Evolutionary conservation across 2,329 filamentous ascomycete genomes (phyloP).

Genomic region (Alternaria ventricosa): DNA sequence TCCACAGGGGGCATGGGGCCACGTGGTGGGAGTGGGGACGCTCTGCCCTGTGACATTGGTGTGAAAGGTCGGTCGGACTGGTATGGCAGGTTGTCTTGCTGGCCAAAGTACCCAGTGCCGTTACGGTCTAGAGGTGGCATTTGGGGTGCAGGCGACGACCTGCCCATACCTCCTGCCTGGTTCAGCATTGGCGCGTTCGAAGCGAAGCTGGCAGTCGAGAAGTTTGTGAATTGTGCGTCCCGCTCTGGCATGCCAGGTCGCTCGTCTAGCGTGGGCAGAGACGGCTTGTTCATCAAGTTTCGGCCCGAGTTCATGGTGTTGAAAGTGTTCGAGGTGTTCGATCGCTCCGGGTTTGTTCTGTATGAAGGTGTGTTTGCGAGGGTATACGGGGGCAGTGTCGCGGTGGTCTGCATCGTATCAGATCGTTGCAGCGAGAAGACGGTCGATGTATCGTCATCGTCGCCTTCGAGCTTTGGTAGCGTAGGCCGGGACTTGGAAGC

Average conservation of each 20-base stretch:
- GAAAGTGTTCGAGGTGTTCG: constrained; percentile 63
- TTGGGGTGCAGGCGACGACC: constrained; percentile 36
- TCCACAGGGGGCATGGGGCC: constrained; percentile 40
- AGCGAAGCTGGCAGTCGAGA: constrained; percentile 63
- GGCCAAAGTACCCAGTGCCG: constrained; percentile 35
- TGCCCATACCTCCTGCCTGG: constrained; percentile 67
- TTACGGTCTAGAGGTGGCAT: constrained; percentile 39
- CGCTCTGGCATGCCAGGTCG: constrained; percentile 47
- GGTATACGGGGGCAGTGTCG: constrained; percentile 55
- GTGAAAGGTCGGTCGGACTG: constrained; percentile 37
- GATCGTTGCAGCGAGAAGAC: constrained; percentile 45
- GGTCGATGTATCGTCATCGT: constrained; percentile 50
- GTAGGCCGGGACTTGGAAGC: constrained; percentile 45
- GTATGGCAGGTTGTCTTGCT: constrained; percentile 26
- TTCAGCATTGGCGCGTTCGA: constrained; percentile 69
- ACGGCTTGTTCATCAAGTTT: constrained; percentile 46
- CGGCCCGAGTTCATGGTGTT: constrained; percentile 38
- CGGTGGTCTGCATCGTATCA: constrained; percentile 37
- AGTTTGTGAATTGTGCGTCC: constrained; percentile 63
- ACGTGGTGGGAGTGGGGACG: constrained; percentile 34
- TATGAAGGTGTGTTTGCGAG: constrained; percentile 2
- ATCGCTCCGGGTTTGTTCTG: constrained; percentile 59
- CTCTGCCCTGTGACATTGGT: constrained; percentile 39
- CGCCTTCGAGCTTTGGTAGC: constrained; percentile 49
- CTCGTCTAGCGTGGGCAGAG: constrained; percentile 50